Evolutionary conservation across 164 flowering plant genomes (phyloP), one percentile per base, ranked within the genome.

Genomic region (Vitis labrusca): DNA sequence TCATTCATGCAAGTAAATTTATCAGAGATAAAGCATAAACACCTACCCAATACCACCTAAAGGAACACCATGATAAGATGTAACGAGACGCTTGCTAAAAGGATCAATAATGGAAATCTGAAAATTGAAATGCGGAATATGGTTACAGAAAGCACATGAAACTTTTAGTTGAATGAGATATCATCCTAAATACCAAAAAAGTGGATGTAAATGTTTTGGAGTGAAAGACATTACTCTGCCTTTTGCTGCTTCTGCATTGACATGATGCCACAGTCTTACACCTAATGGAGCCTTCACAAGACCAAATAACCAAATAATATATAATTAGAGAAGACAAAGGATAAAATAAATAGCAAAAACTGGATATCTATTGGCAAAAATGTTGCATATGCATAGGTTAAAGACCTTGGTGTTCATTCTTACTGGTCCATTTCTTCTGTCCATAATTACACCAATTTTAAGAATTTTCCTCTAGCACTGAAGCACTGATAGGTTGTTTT

Each of bases 31-130:
- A 61, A 53, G 44, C 19, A 62, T 12, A 27, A 72, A 68, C 14
- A 65, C 81, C 30, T 85, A 89, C 94, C 94, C 94, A 57, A 89
- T 84, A 51, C 94, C 94, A 74, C 94, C 94, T 59, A 89, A 59
- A 5, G 94, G 91, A 74, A 87, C 71, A 8, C 86, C 94, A 32
- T 86, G 90, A 63, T 78, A 69, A 61, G 82, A 73, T 50, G 89
- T 68, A 30, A 78, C 54, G 37, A 10, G 3, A 50, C 77, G 83
- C 69, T 76, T 78, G 9, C 17, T 71, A 64, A 85, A 86, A 63
- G 89, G 83, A 73, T 88, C 76, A n/a, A 84, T 78, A 30, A 85
- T 60, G 59, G 81, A 61, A 9, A 44, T 75, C 97, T 91, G 81
- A 65, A 74, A 57, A 56, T 1, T 52, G 37, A 16, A 56, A 49